phyloP scores from a whole-genome alignment of 108 stramenopile species.

The Phaeodactylum tricornutum region DNA sequence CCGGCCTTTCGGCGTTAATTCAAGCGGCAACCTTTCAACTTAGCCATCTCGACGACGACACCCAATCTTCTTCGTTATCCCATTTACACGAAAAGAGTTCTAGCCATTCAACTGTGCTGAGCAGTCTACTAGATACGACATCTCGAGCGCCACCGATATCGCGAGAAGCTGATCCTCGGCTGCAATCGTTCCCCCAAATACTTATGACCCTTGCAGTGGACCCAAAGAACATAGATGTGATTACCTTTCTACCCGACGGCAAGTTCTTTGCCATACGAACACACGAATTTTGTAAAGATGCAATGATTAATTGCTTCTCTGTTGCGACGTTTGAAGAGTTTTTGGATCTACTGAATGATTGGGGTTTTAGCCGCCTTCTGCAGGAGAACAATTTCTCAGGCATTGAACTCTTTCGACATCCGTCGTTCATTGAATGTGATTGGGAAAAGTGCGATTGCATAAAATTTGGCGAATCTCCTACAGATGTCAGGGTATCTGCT shows the following conservation, averaged over 20 bases:
- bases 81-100: neutral
- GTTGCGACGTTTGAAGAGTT: slow-evolving; percentile 24
- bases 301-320: slow-evolving; percentile 58
- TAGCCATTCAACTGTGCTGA: neutral
- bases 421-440: slow-evolving; percentile 41
- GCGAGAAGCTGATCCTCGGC: neutral
- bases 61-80: too few species aligned
- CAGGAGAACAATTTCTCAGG: slow-evolving; percentile 8
- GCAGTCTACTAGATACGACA: neutral
- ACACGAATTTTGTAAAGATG: slow-evolving; percentile 45
- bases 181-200: slow-evolving; percentile 21
- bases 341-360: slow-evolving; percentile 15
- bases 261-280: slow-evolving; percentile 52
- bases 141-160: neutral
- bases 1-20: slow-evolving; percentile 40
- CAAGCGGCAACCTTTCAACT: slow-evolving; percentile 41
- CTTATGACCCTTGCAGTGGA: slow-evolving; percentile 38
- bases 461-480: slow-evolving; percentile 9
- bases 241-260: slow-evolving; percentile 57
- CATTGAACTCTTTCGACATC: slow-evolving; percentile 60
- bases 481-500: slow-evolving; percentile 11
- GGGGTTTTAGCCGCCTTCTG: slow-evolving; percentile 26
- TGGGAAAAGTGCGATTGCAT: slow-evolving; percentile 29
- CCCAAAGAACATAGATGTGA: slow-evolving; percentile 27
- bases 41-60: slow-evolving; percentile 16